These are phyloP conservation scores for Nematocida minor DNA, from an alignment of 371 early-diverging fungal genomes.

Conservation along the genomic window DNA sequence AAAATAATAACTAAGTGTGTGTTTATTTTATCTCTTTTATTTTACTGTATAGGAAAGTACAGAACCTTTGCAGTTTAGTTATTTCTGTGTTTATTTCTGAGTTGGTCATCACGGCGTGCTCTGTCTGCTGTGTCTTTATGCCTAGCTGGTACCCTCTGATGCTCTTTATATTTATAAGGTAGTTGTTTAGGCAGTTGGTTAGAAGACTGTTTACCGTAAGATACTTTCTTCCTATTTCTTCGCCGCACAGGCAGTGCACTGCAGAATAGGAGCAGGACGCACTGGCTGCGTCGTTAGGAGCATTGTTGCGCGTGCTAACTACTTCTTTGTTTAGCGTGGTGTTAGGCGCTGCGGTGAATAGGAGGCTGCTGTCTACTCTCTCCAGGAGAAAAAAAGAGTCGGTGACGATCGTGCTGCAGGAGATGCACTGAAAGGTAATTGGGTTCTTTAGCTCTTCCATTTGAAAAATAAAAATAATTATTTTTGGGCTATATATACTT, in stretches of 20 bases:
- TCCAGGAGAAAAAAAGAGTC: constrained; percentile 53
- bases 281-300: background rate
- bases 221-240: constrained; percentile 42
- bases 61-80: constrained; percentile 46
- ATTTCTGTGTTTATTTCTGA: constrained; percentile 49
- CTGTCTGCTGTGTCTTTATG: background rate
- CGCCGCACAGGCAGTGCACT: constrained; percentile 21
- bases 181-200: constrained; percentile 38
- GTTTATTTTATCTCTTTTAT: constrained; percentile 25
- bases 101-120: background rate
- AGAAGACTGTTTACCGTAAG: constrained; percentile 31
- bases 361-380: constrained; percentile 28
- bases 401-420: constrained; percentile 36
- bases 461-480: constrained; percentile 6
- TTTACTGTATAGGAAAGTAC: constrained; percentile 51
- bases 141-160: constrained; percentile 45
- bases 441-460: constrained; percentile 48
- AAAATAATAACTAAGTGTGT: background rate
- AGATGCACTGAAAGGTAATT: constrained; percentile 53
- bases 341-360: constrained; percentile 31
- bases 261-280: constrained; percentile 22
- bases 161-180: constrained; percentile 4
- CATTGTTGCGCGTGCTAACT: background rate
- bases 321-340: background rate
- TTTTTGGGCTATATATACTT: background rate